These are phyloP conservation scores for Sistotremastrum suecicum DNA, from an alignment of 768 basidiomycete genomes.

Conservation along the genomic window DNA sequence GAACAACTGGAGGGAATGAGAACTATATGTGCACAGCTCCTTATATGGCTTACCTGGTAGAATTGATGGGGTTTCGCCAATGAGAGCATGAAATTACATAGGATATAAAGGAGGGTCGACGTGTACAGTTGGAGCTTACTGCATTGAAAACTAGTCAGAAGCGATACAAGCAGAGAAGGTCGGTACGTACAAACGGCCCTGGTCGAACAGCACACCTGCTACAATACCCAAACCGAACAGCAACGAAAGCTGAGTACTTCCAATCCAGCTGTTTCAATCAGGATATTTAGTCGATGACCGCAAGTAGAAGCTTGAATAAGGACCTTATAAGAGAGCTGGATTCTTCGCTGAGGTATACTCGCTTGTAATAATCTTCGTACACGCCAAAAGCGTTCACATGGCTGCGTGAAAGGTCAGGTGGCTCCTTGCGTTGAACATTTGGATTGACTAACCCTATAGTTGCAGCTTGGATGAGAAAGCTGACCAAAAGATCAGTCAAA, in stretches of 20 bases:
- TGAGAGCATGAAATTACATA: conserved; percentile 33
- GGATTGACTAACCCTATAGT: too few species aligned
- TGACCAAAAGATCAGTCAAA: conserved; percentile 15
- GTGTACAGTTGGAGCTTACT: conserved; percentile 31
- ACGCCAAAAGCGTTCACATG: conserved; percentile 28
- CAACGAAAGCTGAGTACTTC: conserved; percentile 34
- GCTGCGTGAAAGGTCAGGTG: conserved; percentile 8
- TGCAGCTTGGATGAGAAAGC: neutral
- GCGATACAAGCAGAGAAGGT: neutral
- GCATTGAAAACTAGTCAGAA: neutral
- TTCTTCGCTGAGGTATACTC: conserved; percentile 21
- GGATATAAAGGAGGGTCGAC: conserved; percentile 29
- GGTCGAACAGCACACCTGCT: conserved; percentile 35
- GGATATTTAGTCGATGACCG: neutral
- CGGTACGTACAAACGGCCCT: conserved; percentile 32
- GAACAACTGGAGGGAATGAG: conserved; percentile 25
- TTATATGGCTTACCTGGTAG: conserved; percentile 22
- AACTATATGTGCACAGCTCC: conserved; percentile 3
- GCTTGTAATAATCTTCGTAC: conserved; percentile 30
- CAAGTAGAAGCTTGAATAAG: conserved; percentile 2
- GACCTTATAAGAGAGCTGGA: conserved; percentile 26
- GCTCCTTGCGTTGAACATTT: too few species aligned
- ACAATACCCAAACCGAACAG: conserved; percentile 29
- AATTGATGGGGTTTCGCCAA: conserved; percentile 26
- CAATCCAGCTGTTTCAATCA: conserved; percentile 24